Evolutionary conservation across 352 stramenopile species (phyloP).

Genomic region (Phytophthora pinifolia): DNA sequence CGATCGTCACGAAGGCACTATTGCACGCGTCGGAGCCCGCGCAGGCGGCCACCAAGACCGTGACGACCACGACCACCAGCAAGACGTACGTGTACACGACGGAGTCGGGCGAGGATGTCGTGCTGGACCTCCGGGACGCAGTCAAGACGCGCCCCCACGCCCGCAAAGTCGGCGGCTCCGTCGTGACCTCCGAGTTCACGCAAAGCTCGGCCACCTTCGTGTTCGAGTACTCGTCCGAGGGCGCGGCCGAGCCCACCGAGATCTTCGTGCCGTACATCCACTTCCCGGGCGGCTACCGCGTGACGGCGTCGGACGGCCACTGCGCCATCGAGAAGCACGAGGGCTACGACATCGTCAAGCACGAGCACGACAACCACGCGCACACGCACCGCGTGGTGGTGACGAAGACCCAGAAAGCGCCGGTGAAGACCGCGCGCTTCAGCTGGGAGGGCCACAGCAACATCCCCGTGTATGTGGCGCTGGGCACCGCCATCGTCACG

Average conservation of each 20-base stretch:
- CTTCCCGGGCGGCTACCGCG: conserved; percentile 33
- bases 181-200: conserved; percentile 51
- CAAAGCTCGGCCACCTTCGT: conserved; percentile 52
- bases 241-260: conserved; percentile 14
- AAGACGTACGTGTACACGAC: conserved; percentile 31
- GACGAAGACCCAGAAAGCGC: conserved; percentile 21
- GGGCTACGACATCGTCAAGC: conserved; percentile 49
- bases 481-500: conserved; percentile 22
- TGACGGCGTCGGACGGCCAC: conserved; percentile 36
- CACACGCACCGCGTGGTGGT: conserved; percentile 40
- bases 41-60: conserved; percentile 21
- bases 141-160: conserved; percentile 49
- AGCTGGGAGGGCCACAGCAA: conserved; percentile 27
- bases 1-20: conserved; percentile 24
- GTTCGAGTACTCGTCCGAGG: conserved; percentile 46
- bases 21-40: conserved; percentile 16
- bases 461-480: conserved; percentile 32
- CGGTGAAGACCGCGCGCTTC: conserved; percentile 7
- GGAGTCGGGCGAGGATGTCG: conserved; percentile 23
- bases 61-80: conserved; percentile 18
- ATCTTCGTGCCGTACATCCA: conserved; percentile 42
- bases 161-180: conserved; percentile 59
- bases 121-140: conserved; percentile 26
- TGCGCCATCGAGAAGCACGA: conserved; percentile 43
- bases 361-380: conserved; percentile 32